phyloP scores from a whole-genome alignment of 176 grass and related monocot species.

The Thalia dealbata region DNA sequence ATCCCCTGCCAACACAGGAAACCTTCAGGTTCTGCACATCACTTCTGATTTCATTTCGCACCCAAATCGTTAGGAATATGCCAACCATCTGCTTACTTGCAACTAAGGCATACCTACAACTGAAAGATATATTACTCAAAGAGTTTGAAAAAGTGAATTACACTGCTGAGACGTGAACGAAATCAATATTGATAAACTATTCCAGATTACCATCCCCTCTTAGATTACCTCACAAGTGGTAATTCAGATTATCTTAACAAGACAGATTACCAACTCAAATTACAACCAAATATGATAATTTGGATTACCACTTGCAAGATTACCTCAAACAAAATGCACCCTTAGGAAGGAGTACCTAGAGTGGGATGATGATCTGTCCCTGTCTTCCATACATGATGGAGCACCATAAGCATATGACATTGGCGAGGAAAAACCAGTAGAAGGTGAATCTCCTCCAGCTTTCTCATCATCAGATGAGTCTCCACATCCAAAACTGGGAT shows the following conservation, averaged over 20 bases:
- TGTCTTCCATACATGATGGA: neutral
- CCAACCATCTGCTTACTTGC: slow-evolving; percentile 5
- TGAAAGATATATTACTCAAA: neutral
- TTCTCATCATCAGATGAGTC: slow-evolving; percentile 6
- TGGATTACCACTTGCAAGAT: no score
- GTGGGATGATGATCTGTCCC: neutral
- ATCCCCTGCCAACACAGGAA: neutral
- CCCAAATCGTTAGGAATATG: neutral
- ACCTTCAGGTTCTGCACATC: slow-evolving; percentile 1
- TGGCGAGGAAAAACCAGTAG: neutral
- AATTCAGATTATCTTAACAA: neutral
- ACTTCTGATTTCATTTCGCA: neutral
- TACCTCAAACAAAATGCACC: no score
- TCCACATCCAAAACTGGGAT: neutral
- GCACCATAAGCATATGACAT: neutral
- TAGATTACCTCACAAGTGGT: no score
- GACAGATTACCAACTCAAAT: neutral
- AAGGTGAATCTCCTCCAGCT: neutral
- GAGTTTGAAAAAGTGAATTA: no score
- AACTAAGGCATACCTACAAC: neutral
- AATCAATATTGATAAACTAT: no score
- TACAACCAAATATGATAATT: neutral
- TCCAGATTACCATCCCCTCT: no score
- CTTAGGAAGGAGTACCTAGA: neutral
- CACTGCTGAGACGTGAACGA: no score